These are phyloP conservation scores for Centaurea solstitialis DNA, from an alignment of 129 eudicot genomes.

Conservation along the genomic window DNA sequence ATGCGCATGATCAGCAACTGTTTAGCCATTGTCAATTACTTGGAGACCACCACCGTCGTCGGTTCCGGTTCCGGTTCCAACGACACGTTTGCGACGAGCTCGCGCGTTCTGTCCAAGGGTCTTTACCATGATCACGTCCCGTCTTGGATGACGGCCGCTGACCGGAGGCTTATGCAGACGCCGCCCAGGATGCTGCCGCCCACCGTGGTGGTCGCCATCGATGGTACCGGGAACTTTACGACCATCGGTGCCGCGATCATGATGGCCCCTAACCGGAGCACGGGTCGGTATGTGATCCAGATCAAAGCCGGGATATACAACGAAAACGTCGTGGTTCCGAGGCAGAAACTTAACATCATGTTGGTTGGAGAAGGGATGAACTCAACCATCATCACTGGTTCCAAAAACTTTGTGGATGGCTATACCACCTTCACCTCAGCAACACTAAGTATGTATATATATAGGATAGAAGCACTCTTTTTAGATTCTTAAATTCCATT, in stretches of 20 bases:
- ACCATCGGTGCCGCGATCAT: slow-evolving; percentile 53
- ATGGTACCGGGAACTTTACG: slow-evolving; percentile 61
- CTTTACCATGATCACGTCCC: slow-evolving; percentile 13
- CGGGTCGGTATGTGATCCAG: slow-evolving; percentile 42
- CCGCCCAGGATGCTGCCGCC: slow-evolving; percentile 34
- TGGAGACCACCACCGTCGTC: slow-evolving; percentile 44
- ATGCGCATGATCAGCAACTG: slow-evolving; percentile 76
- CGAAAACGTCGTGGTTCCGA: slow-evolving; percentile 68
- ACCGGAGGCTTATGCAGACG: slow-evolving; percentile 43
- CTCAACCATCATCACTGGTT: slow-evolving; percentile 58
- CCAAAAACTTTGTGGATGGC: slow-evolving; percentile 66
- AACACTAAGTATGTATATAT: no score
- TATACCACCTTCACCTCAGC: slow-evolving; percentile 82
- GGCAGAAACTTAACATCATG: slow-evolving; percentile 63
- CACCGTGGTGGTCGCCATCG: slow-evolving; percentile 51
- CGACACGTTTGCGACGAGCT: neutral
- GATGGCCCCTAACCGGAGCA: slow-evolving; percentile 57
- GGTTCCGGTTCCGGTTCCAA: no score
- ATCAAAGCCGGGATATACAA: slow-evolving; percentile 63
- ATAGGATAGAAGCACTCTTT: no score
- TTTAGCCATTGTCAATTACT: slow-evolving; percentile 54
- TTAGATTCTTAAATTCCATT: no score
- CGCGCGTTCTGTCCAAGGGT: slow-evolving; percentile 19
- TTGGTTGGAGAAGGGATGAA: slow-evolving; percentile 83
- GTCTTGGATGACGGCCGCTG: slow-evolving; percentile 51